phyloP scores from a whole-genome alignment of 202 grass and related monocot genomes.

The Alloteropsis angusta region DNA sequence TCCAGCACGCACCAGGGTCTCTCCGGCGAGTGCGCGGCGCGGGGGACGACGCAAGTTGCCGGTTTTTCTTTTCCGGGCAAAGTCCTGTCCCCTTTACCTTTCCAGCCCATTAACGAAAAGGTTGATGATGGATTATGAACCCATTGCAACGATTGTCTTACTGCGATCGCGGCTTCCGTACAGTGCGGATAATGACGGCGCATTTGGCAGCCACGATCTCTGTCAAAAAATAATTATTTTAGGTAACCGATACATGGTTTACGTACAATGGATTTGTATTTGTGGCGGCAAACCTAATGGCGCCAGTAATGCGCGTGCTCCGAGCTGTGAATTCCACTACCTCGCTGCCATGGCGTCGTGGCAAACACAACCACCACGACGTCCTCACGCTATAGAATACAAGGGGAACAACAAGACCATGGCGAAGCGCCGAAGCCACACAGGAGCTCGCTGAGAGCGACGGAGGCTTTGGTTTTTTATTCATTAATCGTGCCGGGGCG shows the following conservation, averaged over 20 bases:
- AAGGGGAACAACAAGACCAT: background rate
- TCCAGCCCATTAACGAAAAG: background rate
- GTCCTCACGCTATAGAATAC: background rate
- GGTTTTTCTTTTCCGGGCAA: background rate
- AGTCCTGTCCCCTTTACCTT: background rate
- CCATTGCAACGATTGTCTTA: background rate
- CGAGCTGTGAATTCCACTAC: background rate
- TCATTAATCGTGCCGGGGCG: background rate
- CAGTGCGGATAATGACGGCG: background rate
- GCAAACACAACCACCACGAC: conserved; percentile 8
- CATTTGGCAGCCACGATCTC: background rate
- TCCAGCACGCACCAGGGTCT: background rate
- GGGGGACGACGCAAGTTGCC: too few species aligned
- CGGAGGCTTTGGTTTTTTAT: background rate
- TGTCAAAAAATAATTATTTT: background rate
- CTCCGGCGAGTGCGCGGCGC: background rate
- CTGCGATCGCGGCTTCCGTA: background rate
- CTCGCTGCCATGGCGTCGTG: background rate
- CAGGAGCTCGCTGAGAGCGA: background rate
- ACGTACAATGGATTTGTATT: background rate
- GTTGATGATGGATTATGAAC: too few species aligned
- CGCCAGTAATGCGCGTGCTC: background rate
- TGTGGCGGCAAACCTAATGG: background rate
- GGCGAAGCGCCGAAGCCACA: too few species aligned
- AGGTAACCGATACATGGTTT: background rate